Conservation (phyloP, 208 protist genomes). For the Crithidia mellificae region DNA sequence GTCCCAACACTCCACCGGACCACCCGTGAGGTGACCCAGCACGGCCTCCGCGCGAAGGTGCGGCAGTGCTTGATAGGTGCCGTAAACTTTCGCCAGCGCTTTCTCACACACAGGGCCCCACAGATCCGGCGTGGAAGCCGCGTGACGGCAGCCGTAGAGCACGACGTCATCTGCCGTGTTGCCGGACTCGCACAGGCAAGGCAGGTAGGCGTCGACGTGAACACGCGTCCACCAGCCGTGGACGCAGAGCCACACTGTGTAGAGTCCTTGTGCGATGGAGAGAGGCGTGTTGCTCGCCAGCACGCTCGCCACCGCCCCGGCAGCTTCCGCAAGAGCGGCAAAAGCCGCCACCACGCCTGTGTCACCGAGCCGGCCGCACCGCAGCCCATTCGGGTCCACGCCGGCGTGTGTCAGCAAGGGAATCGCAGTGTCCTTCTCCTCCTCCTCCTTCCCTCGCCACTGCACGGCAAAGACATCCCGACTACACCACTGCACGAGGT, state of each 20-base stretch:
- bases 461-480: conserved; percentile 14
- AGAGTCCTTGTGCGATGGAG: conserved; percentile 46
- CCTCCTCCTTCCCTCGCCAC: too few relatives aligned
- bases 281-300: conserved; percentile 46
- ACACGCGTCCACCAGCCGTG: conserved; percentile 56
- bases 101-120: conserved; percentile 82
- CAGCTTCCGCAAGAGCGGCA: conserved; percentile 62
- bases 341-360: conserved; percentile 57
- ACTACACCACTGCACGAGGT: conserved; percentile 40
- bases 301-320: conserved; percentile 48
- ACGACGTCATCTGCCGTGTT: neutral
- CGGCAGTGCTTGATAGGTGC: conserved; percentile 47
- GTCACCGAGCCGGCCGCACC: conserved; percentile 44
- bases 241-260: conserved; percentile 55
- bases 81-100: conserved; percentile 69
- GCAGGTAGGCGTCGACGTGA: conserved; percentile 63
- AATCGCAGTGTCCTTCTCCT: too few relatives aligned
- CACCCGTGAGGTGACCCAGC: conserved; percentile 63
- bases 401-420: conserved; percentile 37
- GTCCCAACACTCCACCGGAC: conserved; percentile 63
- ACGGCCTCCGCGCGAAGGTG: conserved; percentile 29
- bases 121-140: conserved; percentile 45
- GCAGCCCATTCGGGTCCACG: conserved; percentile 41
- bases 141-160: conserved; percentile 44
- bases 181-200: conserved; percentile 35